Conservation (phyloP, 495 filamentous ascomycete genomes). For the Neurospora hispaniola region DNA sequence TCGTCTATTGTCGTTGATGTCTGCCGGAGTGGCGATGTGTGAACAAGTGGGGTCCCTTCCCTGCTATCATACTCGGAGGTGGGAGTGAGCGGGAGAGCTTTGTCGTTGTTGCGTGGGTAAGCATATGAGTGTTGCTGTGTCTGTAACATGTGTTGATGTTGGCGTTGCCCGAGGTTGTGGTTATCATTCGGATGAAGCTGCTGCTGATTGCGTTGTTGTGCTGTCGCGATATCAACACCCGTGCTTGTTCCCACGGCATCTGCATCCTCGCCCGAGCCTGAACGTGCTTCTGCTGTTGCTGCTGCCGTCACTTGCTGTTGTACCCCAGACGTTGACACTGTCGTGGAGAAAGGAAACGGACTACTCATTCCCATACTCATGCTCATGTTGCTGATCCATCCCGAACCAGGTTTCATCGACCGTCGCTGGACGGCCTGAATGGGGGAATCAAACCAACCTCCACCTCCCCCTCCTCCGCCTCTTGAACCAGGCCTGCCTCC, state of each 20-base stretch:
- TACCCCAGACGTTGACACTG: background rate
- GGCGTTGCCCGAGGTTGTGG: background rate
- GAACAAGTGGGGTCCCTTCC: slow-evolving; percentile 10
- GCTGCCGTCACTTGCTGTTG: background rate
- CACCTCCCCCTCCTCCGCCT: background rate
- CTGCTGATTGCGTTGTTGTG: background rate
- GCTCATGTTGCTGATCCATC: background rate
- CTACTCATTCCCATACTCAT: background rate
- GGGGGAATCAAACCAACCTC: background rate
- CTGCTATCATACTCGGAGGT: slow-evolving; percentile 22
- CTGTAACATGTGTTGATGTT: background rate
- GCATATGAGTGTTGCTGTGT: slow-evolving; percentile 3
- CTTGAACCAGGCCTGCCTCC: background rate
- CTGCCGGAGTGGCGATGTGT: background rate
- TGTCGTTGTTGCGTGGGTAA: slow-evolving; percentile 6
- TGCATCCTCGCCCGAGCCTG: background rate
- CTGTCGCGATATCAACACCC: background rate
- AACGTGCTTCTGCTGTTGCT: background rate
- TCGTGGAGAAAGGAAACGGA: background rate
- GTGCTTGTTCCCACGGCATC: background rate
- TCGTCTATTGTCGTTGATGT: background rate
- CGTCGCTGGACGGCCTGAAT: background rate
- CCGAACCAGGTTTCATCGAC: background rate
- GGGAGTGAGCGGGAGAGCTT: slow-evolving; percentile 28
- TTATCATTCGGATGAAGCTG: background rate